These are phyloP conservation scores for Wallacemonas sp. DNA, from an alignment of 208 protist species.

Conservation along the genomic window DNA sequence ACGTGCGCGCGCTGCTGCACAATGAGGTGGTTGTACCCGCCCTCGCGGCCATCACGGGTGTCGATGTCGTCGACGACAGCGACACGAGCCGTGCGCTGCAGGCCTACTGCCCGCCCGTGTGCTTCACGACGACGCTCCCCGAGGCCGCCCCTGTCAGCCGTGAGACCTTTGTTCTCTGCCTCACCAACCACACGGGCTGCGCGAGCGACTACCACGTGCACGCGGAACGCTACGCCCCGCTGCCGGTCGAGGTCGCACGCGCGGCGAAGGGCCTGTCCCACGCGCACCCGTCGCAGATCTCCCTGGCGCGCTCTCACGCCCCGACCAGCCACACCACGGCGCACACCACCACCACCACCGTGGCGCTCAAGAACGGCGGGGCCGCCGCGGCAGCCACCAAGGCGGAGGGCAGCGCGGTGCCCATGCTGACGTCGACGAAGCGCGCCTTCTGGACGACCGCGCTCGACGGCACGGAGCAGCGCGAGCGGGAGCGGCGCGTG, in stretches of 20 bases:
- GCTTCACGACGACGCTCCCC: conserved; percentile 44
- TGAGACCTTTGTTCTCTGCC: conserved; percentile 33
- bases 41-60: background rate
- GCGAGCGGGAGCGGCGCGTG: conserved; percentile 49
- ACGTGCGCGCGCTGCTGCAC: conserved; percentile 38
- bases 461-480: conserved; percentile 55
- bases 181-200: conserved; percentile 73
- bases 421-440: conserved; percentile 1
- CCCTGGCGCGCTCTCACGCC: background rate
- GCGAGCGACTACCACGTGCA: conserved; percentile 46
- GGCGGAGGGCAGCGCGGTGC: background rate
- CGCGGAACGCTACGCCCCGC: conserved; percentile 36
- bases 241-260: conserved; percentile 26
- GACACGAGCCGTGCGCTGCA: conserved; percentile 7
- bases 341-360: background rate
- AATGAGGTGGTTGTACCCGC: conserved; percentile 20
- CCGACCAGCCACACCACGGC: background rate
- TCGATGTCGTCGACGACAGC: background rate
- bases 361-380: background rate
- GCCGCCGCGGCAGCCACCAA: background rate
- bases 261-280: background rate
- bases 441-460: conserved; percentile 72
- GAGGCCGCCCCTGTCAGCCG: conserved; percentile 59
- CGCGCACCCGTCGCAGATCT: conserved; percentile 2
- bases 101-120: conserved; percentile 50